These are phyloP conservation scores for Naganishia liquefaciens DNA, from an alignment of 1,284 basidiomycete genomes.

Conservation along the genomic window DNA sequence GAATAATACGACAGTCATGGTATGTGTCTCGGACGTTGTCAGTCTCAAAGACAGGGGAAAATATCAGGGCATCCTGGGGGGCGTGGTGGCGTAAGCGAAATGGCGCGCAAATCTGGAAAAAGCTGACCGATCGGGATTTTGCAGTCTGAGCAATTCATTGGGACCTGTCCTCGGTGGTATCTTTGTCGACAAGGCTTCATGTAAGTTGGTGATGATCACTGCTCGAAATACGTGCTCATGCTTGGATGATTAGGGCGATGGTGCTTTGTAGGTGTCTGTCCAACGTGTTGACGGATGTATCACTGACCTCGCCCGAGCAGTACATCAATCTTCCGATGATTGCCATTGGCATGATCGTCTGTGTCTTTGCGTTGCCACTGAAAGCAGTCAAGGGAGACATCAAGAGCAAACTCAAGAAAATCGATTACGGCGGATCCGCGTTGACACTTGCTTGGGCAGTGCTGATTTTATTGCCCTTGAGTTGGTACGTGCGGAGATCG, in stretches of 20 bases:
- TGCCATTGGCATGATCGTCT: conserved; percentile 59
- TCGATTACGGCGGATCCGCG: conserved; percentile 67
- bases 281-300: conserved; percentile 11
- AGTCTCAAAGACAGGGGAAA: conserved; percentile 54
- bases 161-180: conserved; percentile 54
- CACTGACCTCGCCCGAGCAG: conserved; percentile 60
- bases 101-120: not conserved
- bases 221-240: not conserved
- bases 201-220: not conserved
- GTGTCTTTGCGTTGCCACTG: conserved; percentile 66
- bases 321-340: conserved; percentile 69
- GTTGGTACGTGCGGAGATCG: conserved; percentile 63
- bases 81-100: conserved; percentile 43
- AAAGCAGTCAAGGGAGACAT: conserved; percentile 65
- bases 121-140: conserved; percentile 30
- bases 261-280: conserved; percentile 39
- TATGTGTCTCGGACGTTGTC: conserved; percentile 47
- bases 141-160: conserved; percentile 38
- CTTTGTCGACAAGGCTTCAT: conserved; percentile 44
- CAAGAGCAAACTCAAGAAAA: conserved; percentile 62
- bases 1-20: conserved; percentile 14
- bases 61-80: conserved; percentile 52
- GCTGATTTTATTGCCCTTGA: conserved; percentile 67
- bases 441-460: conserved; percentile 66
- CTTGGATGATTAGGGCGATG: conserved; percentile 58